Base-by-base conservation (phyloP, 2,329 filamentous ascomycete genomes). In the Sclerotinia sclerotiorum region DNA sequence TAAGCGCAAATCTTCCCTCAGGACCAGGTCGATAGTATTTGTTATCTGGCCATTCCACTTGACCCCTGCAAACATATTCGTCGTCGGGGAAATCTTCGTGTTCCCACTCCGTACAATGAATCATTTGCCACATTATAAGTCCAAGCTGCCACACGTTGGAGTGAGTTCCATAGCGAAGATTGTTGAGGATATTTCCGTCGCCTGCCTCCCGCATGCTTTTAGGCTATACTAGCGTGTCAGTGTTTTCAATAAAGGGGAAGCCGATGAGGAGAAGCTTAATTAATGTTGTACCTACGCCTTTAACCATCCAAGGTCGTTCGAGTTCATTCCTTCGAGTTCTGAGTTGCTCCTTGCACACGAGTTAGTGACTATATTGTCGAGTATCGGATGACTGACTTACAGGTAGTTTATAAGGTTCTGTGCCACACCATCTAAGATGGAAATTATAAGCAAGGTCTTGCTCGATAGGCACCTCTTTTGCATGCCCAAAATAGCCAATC, bases 301-400 rank as follows among this genome's bases (percentile, higher is more conserved):
- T 24, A n/a, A 44, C 62, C 62, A 65, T 65, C 62, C 62, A 65
- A 15, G 62, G 62, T n/a, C 62, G 35, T 19, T 65, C 32, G 4
- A 56, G 13, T 21, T 11, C 11, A 17, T 5, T 1, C 3, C 0
- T 0, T 42, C 49, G 32, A 65, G 17, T 27, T 55, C 62, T 54
- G 10, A 65, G 51, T 65, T 65, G 62, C 32, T 65, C 62, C 62
- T 65, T 42, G 10, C 21, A 29, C 6, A 56, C 8, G 5, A n/a
- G 13, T 54, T n/a, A 65, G n/a, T 32, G 1, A 15, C 13, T 32
- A 3, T 56, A 5, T 24, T 11, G 5, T 2, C 27, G 44, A 13
- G 7, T 1, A 42, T 17, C 2, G 19, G 15, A 65, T 21, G 39
- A 5, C 1, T 5, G 21, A 44, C 49, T 44, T 42, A 56, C 62